Base-by-base conservation (phyloP, 352 stramenopile species). In the Phytophthora pistaciae region DNA sequence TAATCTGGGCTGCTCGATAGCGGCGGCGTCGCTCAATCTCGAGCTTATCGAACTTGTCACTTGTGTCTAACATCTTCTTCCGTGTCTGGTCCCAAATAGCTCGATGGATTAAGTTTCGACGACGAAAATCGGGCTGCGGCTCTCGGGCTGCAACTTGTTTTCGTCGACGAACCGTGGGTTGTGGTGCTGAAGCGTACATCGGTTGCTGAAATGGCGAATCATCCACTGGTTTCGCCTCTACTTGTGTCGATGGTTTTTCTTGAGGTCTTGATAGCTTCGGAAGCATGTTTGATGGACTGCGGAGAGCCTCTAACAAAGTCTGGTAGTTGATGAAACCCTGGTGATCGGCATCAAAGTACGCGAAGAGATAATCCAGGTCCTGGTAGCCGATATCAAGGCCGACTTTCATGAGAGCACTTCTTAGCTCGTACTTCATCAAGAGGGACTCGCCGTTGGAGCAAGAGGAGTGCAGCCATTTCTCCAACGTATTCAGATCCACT, bases 291-390 rank as follows among this genome's bases (percentile, higher is more conserved):
- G 52, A 60, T 14, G 42, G 27, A 7, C 77, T 82, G n/a, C 83
- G 76, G 46, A 91, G 78, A 11, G 70, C 78, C 2, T 82, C 56
- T 4, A 97, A 60, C 53, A 97, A 95, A 52, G 91, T 74, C 36
- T 96, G 84, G 56, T 72, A 92, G 70, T 84, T 86, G 52, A 97
- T 85, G 20, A 77, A 85, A 10, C 90, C 89, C 25, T 70, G 80
- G 18, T 77, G 72, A 56, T 95, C 82, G 0, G 68, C 57, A 65
- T 96, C 88, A 50, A 95, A 92, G 60, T 80, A 83, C 16, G 72
- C 74, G 62, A 95, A 95, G 21, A 96, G 57, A 60, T 84, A 82
- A 60, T 92, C 85, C 3, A 92, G 50, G 48, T 92, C 83, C 40
- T 87, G 83, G 52, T 87, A 86, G 49, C 77, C 85, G 64, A 91